Percentiles rank a stretch among this genome's conserved stretches.
phyloP scores from a whole-genome alignment of 176 grass and related monocot genomes.

The Raddia guianensis region DNA sequence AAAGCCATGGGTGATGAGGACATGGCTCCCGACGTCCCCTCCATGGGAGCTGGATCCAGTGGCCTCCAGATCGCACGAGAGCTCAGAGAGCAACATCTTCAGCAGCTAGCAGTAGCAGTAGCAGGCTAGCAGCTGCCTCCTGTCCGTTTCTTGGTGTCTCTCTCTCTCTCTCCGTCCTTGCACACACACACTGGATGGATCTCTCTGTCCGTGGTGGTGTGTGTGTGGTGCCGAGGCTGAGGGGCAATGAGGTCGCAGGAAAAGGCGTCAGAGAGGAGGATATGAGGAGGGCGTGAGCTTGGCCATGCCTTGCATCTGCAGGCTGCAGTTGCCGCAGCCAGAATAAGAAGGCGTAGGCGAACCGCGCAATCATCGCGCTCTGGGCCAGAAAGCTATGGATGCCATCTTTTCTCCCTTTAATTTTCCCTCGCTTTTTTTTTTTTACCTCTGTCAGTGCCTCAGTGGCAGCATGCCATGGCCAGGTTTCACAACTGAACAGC shows the following conservation, averaged over 20 bases:
- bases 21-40: slow-evolving; percentile 47
- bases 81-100: slow-evolving; percentile 57
- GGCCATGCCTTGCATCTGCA: slow-evolving; percentile 40
- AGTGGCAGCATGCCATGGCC: background rate
- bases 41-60: slow-evolving; percentile 64
- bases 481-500: background rate
- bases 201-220: background rate
- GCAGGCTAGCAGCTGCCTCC: no score
- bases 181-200: no score
- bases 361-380: background rate
- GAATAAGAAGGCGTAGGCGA: slow-evolving; percentile 50
- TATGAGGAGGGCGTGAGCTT: slow-evolving; percentile 16
- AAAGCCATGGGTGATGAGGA: slow-evolving; percentile 49
- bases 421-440: slow-evolving; percentile 5
- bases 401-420: slow-evolving; percentile 27
- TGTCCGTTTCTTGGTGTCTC: background rate
- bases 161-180: background rate
- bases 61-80: slow-evolving; percentile 58
- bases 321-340: slow-evolving; percentile 50
- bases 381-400: slow-evolving; percentile 30
- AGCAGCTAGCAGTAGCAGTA: background rate
- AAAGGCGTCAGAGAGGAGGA: slow-evolving; percentile 54
- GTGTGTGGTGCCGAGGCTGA: background rate
- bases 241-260: slow-evolving; percentile 36
- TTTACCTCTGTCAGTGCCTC: background rate